Conservation (phyloP, 2,329 filamentous ascomycete species). For the Alternaria burnsii region DNA sequence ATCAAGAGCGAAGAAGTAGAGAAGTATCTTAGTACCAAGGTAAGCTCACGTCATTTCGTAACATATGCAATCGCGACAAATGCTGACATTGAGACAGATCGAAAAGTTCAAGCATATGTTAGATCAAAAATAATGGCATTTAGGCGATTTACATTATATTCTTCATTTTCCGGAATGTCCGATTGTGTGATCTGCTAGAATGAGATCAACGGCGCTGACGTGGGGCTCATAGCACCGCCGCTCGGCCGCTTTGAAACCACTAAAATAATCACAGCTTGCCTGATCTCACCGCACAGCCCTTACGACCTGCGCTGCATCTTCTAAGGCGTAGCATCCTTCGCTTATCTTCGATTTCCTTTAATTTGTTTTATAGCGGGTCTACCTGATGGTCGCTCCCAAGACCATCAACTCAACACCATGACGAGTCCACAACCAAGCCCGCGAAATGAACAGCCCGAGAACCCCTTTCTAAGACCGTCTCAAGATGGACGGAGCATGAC, state of each 20-base stretch:
- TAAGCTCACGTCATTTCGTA: constrained; percentile 52
- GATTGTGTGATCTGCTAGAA: background rate
- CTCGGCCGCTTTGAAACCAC: constrained; percentile 8
- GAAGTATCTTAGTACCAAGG: constrained; percentile 94
- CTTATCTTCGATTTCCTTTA: background rate
- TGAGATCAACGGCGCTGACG: constrained; percentile 4
- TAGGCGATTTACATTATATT: background rate
- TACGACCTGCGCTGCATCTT: constrained; percentile 4
- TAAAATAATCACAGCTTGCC: constrained; percentile 7
- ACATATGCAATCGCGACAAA: constrained; percentile 12
- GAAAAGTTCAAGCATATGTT: constrained; percentile 65
- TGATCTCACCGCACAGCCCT: constrained; percentile 4
- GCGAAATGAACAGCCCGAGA: constrained; percentile 2
- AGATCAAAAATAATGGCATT: constrained; percentile 25
- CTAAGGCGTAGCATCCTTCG: background rate
- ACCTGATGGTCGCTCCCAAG: background rate
- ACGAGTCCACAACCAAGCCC: constrained; percentile 2
- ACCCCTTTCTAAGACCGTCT: constrained; percentile 13
- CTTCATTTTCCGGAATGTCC: background rate
- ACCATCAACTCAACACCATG: constrained; percentile 4
- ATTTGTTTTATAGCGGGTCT: background rate
- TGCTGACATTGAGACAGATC: constrained; percentile 49
- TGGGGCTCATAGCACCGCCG: constrained; percentile 5
- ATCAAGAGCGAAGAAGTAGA: constrained; percentile 90
- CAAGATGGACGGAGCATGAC: constrained; percentile 7